Conservation (phyloP, 176 grass and related monocot species). For the Melocanna baccifera region DNA sequence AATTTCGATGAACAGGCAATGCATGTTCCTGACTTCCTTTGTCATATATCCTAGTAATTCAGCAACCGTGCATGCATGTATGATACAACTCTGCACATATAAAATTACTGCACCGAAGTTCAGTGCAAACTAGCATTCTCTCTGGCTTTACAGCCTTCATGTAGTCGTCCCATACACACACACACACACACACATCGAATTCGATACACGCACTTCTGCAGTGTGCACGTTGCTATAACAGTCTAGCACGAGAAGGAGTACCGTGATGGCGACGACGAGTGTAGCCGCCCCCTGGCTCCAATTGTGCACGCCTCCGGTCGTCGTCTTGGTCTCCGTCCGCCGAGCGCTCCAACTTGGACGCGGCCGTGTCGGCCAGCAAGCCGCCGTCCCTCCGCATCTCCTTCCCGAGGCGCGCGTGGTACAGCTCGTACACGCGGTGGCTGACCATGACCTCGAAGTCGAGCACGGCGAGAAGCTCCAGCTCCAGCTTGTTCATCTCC, state of each 20-base stretch:
- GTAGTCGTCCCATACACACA: neutral
- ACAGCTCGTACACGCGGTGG: conserved; percentile 50
- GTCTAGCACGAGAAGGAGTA: conserved; percentile 11
- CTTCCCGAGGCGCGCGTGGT: conserved; percentile 60
- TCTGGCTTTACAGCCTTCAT: neutral
- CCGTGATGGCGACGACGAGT: conserved; percentile 29
- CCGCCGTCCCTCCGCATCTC: conserved; percentile 30
- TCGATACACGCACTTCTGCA: neutral
- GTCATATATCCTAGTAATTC: neutral
- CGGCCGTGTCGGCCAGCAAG: neutral
- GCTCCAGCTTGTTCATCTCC: conserved; percentile 82
- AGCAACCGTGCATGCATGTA: neutral
- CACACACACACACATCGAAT: neutral
- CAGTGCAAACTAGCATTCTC: neutral
- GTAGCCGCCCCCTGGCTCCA: conserved; percentile 9
- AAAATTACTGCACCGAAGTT: neutral
- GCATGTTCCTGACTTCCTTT: neutral
- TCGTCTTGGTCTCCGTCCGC: neutral
- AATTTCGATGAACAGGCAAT: neutral
- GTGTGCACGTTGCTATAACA: neutral
- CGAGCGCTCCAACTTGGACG: neutral
- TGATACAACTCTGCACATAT: too few species aligned
- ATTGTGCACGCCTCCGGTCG: neutral
- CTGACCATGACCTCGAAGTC: conserved; percentile 60
- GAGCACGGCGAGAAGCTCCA: conserved; percentile 77